A percentile compares a stretch with the other conserved stretches of the same genome.
These are phyloP conservation scores for Cardamine occulta DNA, from an alignment of 345 rosid species.

Conservation along the genomic window DNA sequence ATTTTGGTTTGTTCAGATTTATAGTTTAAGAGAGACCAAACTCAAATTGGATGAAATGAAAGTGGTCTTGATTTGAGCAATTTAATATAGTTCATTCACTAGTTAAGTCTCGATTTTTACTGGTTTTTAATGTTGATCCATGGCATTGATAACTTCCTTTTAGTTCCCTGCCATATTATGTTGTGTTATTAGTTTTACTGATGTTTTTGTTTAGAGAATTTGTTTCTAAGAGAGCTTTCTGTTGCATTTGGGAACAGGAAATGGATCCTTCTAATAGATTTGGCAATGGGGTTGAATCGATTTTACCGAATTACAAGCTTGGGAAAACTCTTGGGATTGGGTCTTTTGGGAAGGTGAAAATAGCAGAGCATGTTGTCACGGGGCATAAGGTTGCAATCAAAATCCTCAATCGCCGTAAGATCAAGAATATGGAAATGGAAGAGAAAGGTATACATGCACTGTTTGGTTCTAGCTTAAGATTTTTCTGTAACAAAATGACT, in stretches of 20 bases:
- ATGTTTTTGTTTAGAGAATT: neutral
- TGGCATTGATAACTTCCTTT: too few species aligned
- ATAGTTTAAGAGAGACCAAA: neutral
- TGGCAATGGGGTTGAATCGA: conserved; percentile 54
- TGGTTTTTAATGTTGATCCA: neutral
- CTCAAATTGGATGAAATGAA: neutral
- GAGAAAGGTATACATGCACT: conserved; percentile 68
- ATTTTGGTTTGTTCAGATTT: neutral
- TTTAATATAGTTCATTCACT: neutral
- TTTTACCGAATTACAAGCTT: conserved; percentile 72
- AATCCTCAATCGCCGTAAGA: conserved; percentile 88
- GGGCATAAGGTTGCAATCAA: conserved; percentile 94
- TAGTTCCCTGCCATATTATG: neutral
- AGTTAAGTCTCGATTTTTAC: neutral
- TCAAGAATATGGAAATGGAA: conserved; percentile 81
- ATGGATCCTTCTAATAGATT: conserved; percentile 68
- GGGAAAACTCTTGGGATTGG: conserved; percentile 93
- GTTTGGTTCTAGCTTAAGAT: neutral
- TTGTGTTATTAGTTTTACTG: neutral
- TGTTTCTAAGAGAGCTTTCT: conserved; percentile 6
- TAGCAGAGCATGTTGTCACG: conserved; percentile 84
- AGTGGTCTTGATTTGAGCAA: neutral
- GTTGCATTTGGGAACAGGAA: conserved; percentile 32
- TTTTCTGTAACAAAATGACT: neutral
- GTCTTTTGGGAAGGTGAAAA: conserved; percentile 90